These are phyloP conservation scores for Kodamaea sp. DNA, from an alignment of 1,139 yeast species.

Conservation along the genomic window DNA sequence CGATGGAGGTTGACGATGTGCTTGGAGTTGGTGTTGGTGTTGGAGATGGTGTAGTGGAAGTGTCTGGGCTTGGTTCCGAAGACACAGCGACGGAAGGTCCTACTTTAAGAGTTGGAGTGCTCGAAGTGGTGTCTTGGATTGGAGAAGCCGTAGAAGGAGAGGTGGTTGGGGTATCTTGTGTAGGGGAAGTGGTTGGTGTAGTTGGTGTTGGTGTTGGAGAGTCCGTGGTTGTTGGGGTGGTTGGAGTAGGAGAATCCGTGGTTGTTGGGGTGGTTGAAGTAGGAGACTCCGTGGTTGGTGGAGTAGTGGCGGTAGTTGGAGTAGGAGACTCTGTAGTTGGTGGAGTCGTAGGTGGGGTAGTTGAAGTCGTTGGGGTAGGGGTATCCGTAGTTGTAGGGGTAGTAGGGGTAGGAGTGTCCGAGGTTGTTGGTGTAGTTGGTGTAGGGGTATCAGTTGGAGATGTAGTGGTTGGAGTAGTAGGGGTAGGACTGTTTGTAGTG, in stretches of 20 bases:
- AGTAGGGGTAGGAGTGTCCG: conserved; percentile 2
- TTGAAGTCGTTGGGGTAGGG: not conserved
- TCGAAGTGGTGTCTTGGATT: not conserved
- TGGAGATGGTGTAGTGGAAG: not conserved
- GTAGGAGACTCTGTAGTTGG: conserved; percentile 4
- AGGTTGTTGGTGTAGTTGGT: not conserved
- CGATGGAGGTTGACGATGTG: conserved; percentile 7
- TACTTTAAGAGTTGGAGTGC: conserved; percentile 1
- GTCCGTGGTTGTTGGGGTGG: conserved; percentile 1
- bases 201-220: conserved; percentile 2
- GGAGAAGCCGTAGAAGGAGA: not conserved
- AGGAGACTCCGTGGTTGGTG: conserved; percentile 1
- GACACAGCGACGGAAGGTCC: not conserved
- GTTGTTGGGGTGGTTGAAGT: conserved; percentile 6
- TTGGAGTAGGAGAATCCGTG: conserved; percentile 1
- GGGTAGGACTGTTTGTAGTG: not conserved
- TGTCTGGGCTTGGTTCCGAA: not conserved
- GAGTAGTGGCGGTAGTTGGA: conserved; percentile 3
- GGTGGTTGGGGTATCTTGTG: not conserved
- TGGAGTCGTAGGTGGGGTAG: not conserved
- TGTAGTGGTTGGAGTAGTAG: conserved; percentile 6
- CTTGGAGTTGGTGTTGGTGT: conserved; percentile 1
- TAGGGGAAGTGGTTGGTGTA: conserved; percentile 4
- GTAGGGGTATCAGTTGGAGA: conserved; percentile 1
- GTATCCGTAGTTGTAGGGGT: conserved; percentile 2